Evolutionary conservation across 148 eudicot species (phyloP).

Genomic region (Rhododendron griersonianum): DNA sequence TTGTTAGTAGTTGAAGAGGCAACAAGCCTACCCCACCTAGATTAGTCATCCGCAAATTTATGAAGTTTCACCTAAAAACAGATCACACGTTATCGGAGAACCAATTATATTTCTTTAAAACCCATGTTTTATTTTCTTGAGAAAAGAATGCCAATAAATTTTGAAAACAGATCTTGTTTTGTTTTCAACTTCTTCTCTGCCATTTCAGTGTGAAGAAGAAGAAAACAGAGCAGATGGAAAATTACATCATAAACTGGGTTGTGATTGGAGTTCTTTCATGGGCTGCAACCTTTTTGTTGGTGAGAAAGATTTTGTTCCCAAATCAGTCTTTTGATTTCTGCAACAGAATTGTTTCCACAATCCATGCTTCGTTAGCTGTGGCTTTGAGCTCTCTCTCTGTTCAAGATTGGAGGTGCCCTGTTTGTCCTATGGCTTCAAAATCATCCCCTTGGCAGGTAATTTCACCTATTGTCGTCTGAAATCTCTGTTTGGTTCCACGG

Average conservation of each 20-base stretch:
- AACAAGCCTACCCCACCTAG: background rate
- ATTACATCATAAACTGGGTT: slow-evolving; percentile 33
- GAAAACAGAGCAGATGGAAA: slow-evolving; percentile 47
- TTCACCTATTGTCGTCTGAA: background rate
- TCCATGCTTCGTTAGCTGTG: slow-evolving; percentile 64
- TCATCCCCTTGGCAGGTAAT: slow-evolving; percentile 70
- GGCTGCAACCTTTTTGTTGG: slow-evolving; percentile 44
- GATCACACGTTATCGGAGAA: background rate
- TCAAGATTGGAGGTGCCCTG: slow-evolving; percentile 78
- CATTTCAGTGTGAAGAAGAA: background rate
- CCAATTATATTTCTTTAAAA: background rate
- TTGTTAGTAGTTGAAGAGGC: no score
- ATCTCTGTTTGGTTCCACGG: background rate
- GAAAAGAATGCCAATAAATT: background rate
- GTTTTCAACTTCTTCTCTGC: background rate
- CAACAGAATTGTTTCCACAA: slow-evolving; percentile 66
- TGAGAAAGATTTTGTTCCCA: slow-evolving; percentile 41
- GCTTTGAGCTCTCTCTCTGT: slow-evolving; percentile 50
- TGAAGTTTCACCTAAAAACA: background rate
- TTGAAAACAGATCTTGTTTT: background rate
- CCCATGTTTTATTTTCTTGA: background rate
- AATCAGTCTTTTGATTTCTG: slow-evolving; percentile 71
- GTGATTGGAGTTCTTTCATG: slow-evolving; percentile 57
- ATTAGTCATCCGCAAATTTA: background rate
- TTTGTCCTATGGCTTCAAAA: slow-evolving; percentile 67